phyloP scores from a whole-genome alignment of 2,329 filamentous ascomycete genomes.

The Penicillium polonicum region DNA sequence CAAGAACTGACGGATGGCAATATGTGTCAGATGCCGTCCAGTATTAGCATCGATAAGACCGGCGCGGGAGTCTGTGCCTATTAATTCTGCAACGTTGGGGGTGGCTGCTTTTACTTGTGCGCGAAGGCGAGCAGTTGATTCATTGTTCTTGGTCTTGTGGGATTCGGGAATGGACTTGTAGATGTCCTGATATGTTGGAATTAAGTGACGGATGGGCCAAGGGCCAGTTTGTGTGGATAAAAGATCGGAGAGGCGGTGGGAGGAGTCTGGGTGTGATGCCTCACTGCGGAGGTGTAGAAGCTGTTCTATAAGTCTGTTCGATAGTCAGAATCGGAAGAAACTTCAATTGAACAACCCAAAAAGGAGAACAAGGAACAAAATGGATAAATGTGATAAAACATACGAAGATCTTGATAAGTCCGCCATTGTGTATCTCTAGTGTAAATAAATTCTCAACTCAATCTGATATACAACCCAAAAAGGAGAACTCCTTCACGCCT shows the following conservation, averaged over 20 bases:
- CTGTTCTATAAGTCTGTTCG: constrained; percentile 13
- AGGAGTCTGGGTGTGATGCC: constrained; percentile 13
- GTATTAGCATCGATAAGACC: constrained; percentile 18
- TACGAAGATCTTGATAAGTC: constrained; percentile 5
- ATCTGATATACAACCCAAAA: neutral
- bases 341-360: neutral
- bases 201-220: constrained; percentile 14
- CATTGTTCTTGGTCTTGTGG: constrained; percentile 15
- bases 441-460: neutral
- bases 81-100: constrained; percentile 9
- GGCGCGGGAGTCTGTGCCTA: constrained; percentile 16
- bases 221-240: constrained; percentile 12
- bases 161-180: constrained; percentile 17
- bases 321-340: constrained; percentile 5
- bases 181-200: constrained; percentile 16
- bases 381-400: neutral
- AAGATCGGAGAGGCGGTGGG: constrained; percentile 12
- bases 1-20: constrained; percentile 20
- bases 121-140: constrained; percentile 6
- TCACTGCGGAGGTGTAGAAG: constrained; percentile 14
- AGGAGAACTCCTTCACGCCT: neutral
- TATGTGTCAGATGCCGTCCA: constrained; percentile 17
- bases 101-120: constrained; percentile 15
- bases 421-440: constrained; percentile 3
- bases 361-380: neutral